Evolutionary conservation across 495 filamentous ascomycete genomes (phyloP), one percentile per base, ranked within the genome.

Genomic region (Xylaria longipes): DNA sequence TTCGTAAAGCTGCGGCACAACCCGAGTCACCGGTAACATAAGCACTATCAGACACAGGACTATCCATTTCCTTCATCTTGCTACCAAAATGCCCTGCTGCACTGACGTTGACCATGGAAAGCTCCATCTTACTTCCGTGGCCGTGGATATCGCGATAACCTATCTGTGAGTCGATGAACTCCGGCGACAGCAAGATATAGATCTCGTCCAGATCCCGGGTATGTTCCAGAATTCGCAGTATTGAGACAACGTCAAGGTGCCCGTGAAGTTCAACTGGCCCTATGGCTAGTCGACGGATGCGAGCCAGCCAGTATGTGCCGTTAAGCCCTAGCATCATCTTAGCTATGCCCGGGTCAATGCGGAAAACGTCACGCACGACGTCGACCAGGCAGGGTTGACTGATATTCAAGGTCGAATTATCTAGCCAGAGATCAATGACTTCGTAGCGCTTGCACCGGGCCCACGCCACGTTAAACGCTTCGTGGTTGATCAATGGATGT

Each of bases 401-500:
- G 29, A 71, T 45, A 43, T 62, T 70, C 41, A 60, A 33, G 2
- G 68, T 70, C 7, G 68, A 62, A n/a, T 43, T 54, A 22, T 70
- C 68, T 7, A 70, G 68, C 68, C 68, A 70, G 58, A 70, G 68
- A 37, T 70, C 68, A 7, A 70, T 17, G n/a, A 52, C 41, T 5
- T 70, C 68, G 45, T 70, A 63, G 43, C 45, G 58, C 33, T 14
- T 48, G 35, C 57, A 62, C 22, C 45, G 12, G 41, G 58, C 25
- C 22, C 60, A 46, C 22, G 68, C 58, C 17, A 56, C 58, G 22
- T 27, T 27, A 22, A 70, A 56, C 14, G 68, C 68, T 64, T 70
- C 68, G 58, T 33, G 46, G 12, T 70, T 70, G 68, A 70, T 70
- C 58, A 70, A 56, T 54, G 58, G 68, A 27, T 64, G 60, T 35